Base-by-base conservation (phyloP, 2,329 filamentous ascomycete genomes). In the Chaetomiaceae sp. region DNA sequence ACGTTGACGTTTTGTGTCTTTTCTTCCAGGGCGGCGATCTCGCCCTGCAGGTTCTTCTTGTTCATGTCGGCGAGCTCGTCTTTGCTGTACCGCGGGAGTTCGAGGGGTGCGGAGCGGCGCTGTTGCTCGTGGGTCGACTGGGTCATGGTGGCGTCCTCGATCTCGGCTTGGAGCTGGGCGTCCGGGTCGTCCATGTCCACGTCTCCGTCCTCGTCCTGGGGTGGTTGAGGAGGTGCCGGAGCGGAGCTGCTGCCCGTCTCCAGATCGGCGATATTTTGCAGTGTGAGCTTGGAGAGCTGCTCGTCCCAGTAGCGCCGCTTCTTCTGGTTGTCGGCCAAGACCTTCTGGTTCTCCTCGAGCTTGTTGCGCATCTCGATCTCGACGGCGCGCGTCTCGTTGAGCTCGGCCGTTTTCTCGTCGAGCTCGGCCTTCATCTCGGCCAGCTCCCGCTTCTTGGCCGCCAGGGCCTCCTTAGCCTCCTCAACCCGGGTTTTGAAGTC, bases 331-430 rank as follows among this genome's bases (percentile, higher is more conserved):
- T 97, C 92, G 0, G 75, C 71, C 14, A 97, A 79, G 9, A 86
- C 82, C 72, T 99, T 99, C 61, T 96, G 88, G 68, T 92, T 94
- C 67, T 97, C 92, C 66, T 97, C 94, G 1, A 99, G 84, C 73
- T 95, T 95, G 72, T 97, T 97, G 59, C 89, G 88, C 91, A 97
- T 96, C 71, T 99, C 94, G 57, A 99, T 96, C 70, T 99, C 94
- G 3, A 87, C 77, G 0, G 90, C 91, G 9, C 92, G 83, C 0
- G 88, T 95, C 65, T 90, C 87, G 66, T 97, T 96, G 53, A 97
- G 79, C 67, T 95, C 90, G 0, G 85, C 75, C 1, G 83, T 87
- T 76, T 91, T 95, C 63, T 88, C 85, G 61, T 99, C 92, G 11
- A 97, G 79, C 63, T 96, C 89, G 4, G 81, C 75, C 73, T 97